Evolutionary conservation across 345 rosid genomes (phyloP).

Genomic region (Eucalyptus curtisii): DNA sequence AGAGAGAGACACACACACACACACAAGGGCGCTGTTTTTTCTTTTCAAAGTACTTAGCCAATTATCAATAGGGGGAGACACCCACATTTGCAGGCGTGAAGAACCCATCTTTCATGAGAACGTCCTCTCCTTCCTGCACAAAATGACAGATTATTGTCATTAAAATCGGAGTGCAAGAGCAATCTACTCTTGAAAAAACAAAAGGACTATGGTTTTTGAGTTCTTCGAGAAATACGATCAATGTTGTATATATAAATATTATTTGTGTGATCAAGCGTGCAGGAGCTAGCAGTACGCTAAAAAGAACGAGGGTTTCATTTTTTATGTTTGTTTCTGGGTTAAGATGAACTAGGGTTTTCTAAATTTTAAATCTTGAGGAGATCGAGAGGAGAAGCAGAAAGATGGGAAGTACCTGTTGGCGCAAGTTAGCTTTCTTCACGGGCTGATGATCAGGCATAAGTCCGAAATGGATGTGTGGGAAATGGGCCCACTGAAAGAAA

Average conservation of each 20-base stretch:
- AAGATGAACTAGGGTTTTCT: background rate
- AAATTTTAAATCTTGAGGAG: background rate
- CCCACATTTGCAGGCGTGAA: constrained; percentile 55
- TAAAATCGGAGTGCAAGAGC: background rate
- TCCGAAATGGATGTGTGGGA: constrained; percentile 97
- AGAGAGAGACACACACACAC: background rate
- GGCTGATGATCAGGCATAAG: constrained; percentile 85
- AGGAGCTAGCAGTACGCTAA: background rate
- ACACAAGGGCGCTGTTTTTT: background rate
- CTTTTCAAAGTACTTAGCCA: background rate
- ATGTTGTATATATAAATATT: background rate
- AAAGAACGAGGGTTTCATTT: background rate
- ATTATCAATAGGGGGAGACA: constrained; percentile 46
- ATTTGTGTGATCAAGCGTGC: background rate
- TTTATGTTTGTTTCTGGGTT: background rate
- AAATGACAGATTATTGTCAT: background rate
- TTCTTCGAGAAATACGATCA: background rate
- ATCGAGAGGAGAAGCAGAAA: background rate
- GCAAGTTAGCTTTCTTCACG: constrained; percentile 75
- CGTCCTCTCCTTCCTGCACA: constrained; percentile 56
- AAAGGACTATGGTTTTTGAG: background rate
- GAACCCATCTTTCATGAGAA: constrained; percentile 66
- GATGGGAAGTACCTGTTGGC: constrained; percentile 52
- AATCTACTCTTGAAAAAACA: background rate
- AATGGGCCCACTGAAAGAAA: constrained; percentile 87